Conservation (phyloP, 2,329 filamentous ascomycete species). For the Didymella pinodella region DNA sequence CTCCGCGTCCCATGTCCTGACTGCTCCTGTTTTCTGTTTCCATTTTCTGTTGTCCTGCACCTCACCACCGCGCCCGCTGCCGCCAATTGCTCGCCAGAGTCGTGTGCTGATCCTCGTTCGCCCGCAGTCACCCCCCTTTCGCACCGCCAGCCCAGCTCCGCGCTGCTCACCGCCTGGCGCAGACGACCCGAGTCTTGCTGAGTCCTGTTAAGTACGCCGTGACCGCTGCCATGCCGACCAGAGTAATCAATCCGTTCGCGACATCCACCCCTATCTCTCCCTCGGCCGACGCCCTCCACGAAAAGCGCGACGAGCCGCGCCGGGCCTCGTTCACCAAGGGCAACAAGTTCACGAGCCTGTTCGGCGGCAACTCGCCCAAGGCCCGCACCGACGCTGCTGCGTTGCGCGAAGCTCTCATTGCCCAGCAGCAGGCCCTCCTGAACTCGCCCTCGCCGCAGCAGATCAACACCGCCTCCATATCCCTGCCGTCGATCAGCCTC, state of each 20-base stretch:
- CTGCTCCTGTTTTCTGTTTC: neutral
- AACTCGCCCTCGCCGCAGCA: constrained; percentile 69
- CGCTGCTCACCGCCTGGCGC: constrained; percentile 2
- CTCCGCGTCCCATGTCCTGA: neutral
- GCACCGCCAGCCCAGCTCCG: constrained; percentile 9
- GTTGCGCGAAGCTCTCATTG: constrained; percentile 71
- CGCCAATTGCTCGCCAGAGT: constrained; percentile 19
- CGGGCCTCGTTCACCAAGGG: constrained; percentile 66
- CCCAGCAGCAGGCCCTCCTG: constrained; percentile 66
- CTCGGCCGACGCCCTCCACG: constrained; percentile 60
- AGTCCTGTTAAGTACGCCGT: constrained; percentile 2
- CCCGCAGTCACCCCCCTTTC: constrained; percentile 10
- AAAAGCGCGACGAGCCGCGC: constrained; percentile 62
- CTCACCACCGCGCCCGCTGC: constrained; percentile 1
- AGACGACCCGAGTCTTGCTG: constrained; percentile 6
- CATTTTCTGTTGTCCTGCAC: neutral
- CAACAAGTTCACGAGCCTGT: constrained; percentile 79
- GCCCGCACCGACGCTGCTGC: constrained; percentile 68
- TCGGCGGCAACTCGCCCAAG: constrained; percentile 81
- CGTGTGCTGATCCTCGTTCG: constrained; percentile 18
- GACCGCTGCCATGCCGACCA: constrained; percentile 65
- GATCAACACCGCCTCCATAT: constrained; percentile 75
- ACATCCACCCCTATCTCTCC: constrained; percentile 60
- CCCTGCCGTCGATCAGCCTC: constrained; percentile 88
- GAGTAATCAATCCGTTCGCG: constrained; percentile 66